Percentiles rank a stretch among this genome's conserved stretches.
Evolutionary conservation across 2,329 filamentous ascomycete genomes (phyloP).

Genomic region (Myriosclerotinia scirpicola): DNA sequence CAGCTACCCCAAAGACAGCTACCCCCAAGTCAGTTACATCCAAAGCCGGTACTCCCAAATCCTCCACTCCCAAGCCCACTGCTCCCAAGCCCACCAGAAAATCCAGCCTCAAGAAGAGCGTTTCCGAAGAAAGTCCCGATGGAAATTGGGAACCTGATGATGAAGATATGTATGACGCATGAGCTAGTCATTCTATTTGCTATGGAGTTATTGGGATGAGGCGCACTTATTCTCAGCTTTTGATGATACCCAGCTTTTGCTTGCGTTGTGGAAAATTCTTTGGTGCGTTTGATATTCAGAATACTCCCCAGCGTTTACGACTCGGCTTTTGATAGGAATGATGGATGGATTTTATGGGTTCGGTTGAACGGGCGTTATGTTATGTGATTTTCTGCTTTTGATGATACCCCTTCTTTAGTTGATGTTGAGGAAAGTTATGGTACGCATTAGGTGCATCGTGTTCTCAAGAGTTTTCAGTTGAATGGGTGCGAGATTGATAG

Average conservation of each 20-base stretch:
- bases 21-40: not conserved
- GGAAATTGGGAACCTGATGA: not conserved
- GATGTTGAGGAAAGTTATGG: not conserved
- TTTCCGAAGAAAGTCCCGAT: not conserved
- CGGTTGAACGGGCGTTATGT: too few species aligned
- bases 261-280: not conserved
- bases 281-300: not conserved
- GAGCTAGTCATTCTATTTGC: rapidly evolving
- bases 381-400: not conserved
- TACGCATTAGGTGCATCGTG: not conserved
- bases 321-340: not conserved
- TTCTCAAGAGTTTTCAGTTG: not conserved
- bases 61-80: not conserved
- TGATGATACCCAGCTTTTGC: not conserved
- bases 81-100: not conserved
- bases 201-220: not conserved
- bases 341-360: not conserved
- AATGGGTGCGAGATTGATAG: not conserved
- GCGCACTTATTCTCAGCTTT: not conserved
- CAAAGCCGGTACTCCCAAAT: not conserved
- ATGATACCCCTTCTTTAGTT: not conserved
- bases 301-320: not conserved
- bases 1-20: too few species aligned
- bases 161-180: not conserved
- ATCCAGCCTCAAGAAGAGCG: not conserved